A percentile compares a stretch with the other conserved stretches of the same genome.
These are phyloP conservation scores for Salix brachista DNA, from an alignment of 345 rosid genomes.

Conservation along the genomic window DNA sequence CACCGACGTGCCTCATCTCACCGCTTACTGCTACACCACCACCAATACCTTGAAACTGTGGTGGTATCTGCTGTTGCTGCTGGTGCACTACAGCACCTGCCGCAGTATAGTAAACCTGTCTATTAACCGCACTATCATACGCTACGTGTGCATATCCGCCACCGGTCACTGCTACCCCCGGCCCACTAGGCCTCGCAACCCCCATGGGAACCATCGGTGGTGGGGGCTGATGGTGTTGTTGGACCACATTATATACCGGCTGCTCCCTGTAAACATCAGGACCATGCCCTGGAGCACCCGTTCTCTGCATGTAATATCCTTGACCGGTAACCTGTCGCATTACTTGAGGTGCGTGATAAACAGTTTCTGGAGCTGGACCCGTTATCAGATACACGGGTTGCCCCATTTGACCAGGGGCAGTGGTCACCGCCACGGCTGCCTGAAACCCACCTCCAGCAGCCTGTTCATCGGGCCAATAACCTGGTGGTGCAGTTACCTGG, in stretches of 20 bases:
- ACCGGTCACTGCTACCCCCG: slow-evolving; percentile 33
- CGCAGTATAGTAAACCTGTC: slow-evolving; percentile 65
- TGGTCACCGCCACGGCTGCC: slow-evolving; percentile 27
- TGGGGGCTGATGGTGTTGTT: slow-evolving; percentile 27
- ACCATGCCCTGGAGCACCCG: slow-evolving; percentile 22
- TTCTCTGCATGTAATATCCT: slow-evolving; percentile 66
- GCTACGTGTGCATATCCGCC: slow-evolving; percentile 51
- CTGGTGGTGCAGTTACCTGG: slow-evolving; percentile 31
- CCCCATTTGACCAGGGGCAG: slow-evolving; percentile 33
- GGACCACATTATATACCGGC: slow-evolving; percentile 50
- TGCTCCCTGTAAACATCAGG: slow-evolving; percentile 74
- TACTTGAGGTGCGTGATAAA: slow-evolving; percentile 43
- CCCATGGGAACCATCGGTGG: slow-evolving; percentile 27
- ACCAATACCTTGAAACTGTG: slow-evolving; percentile 51
- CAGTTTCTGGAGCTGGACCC: slow-evolving; percentile 32
- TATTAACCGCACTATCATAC: slow-evolving; percentile 49
- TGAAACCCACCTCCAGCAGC: slow-evolving; percentile 42
- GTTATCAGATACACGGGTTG: slow-evolving; percentile 62
- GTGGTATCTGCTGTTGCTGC: slow-evolving; percentile 21
- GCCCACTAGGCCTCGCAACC: slow-evolving; percentile 37
- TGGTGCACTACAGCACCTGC: slow-evolving; percentile 38
- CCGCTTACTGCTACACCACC: slow-evolving; percentile 42
- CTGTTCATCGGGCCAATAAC: slow-evolving; percentile 65
- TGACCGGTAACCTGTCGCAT: slow-evolving; percentile 50
- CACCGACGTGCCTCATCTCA: slow-evolving; percentile 38